phyloP scores from a whole-genome alignment of 129 eudicot genomes.

The Escallonia herrerae region DNA sequence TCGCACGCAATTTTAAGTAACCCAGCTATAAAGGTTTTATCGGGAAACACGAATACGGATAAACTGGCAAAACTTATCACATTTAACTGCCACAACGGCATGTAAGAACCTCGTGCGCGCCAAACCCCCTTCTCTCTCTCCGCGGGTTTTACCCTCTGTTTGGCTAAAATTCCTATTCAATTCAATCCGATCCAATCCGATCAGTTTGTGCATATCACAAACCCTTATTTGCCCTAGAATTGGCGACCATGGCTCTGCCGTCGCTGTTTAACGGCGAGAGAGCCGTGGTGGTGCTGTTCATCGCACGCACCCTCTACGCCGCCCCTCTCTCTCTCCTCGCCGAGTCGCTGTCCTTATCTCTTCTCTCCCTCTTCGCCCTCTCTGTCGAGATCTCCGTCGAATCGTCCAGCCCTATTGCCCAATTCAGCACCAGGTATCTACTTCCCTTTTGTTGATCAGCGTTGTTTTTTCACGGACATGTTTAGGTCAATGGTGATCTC shows the following conservation, averaged over 20 bases:
- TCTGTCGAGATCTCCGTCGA: constrained; percentile 67
- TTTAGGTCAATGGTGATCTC: too few relatives aligned
- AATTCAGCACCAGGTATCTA: constrained; percentile 55
- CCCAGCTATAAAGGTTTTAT: too few relatives aligned
- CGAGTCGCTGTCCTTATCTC: constrained; percentile 42
- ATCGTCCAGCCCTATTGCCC: constrained; percentile 22
- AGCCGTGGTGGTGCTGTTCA: constrained; percentile 67
- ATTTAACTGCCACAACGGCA: not conserved
- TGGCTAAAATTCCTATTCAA: not conserved
- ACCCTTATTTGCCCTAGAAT: not conserved
- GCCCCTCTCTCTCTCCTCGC: constrained; percentile 32
- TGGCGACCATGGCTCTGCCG: constrained; percentile 38
- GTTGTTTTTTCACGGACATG: not conserved
- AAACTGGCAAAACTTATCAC: not conserved
- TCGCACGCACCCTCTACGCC: constrained; percentile 39
- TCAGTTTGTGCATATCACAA: not conserved
- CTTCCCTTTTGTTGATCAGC: not conserved
- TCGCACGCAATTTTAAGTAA: too few relatives aligned
- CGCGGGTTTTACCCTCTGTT: not conserved
- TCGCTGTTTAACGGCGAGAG: constrained; percentile 87
- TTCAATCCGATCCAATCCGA: not conserved
- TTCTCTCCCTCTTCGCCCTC: constrained; percentile 49
- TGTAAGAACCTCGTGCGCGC: constrained; percentile 8
- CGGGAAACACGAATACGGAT: too few relatives aligned
- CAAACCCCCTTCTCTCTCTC: constrained; percentile 1